Base-by-base conservation (phyloP, 345 rosid species). In the Salix viminalis region DNA sequence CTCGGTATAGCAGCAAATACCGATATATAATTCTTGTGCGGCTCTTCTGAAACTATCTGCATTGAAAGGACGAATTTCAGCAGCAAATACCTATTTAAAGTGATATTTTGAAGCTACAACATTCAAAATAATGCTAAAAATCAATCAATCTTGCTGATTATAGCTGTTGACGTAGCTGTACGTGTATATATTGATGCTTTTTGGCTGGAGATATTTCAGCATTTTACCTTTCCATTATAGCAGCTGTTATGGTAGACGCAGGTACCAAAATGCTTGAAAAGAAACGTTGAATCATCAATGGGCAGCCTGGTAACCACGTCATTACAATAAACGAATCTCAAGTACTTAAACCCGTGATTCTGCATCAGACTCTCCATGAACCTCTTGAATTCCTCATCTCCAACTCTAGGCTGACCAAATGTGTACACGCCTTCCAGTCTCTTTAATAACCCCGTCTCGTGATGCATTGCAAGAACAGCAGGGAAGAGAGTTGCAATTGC, bases 401-500 rank as follows among this genome's bases (percentile, higher is more conserved):
- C 95, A 62, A 92, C 84, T 69, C 90, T 87, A 11, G 97, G 97
- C 72, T 92, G 97, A 74, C 95, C 97, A 68, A 83, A 92, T 2
- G 95, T 87, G 70, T 87, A 90, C 48, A 89, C 84, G 24, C 95
- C 97, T 62, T 87, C 87, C 68, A 91, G 76, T 80, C 83, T 88
- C 65, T 82, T n/a, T 37, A 92, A 64, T 39, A 91, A 64, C 58
- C 26, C 34, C 13, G 48, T 71, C 70, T 92, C 89, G 0, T 84
- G 79, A 46, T 92, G 92, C 73, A 83, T 54, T 2, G 87, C 89
- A 37, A 92, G 70, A 37, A 89, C 77, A 0, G 90, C 90, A 9
- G 85, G 84, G 54, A 91, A 90, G 14, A 90, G 67, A 52, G 84
- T 73, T 18, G 94, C 94, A 8, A 91, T 39, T 11, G 94, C 91